Percentiles rank a stretch among this genome's conserved stretches.
Conservation (phyloP, 768 basidiomycete species). For the Rhizopogon vesiculosus region DNA sequence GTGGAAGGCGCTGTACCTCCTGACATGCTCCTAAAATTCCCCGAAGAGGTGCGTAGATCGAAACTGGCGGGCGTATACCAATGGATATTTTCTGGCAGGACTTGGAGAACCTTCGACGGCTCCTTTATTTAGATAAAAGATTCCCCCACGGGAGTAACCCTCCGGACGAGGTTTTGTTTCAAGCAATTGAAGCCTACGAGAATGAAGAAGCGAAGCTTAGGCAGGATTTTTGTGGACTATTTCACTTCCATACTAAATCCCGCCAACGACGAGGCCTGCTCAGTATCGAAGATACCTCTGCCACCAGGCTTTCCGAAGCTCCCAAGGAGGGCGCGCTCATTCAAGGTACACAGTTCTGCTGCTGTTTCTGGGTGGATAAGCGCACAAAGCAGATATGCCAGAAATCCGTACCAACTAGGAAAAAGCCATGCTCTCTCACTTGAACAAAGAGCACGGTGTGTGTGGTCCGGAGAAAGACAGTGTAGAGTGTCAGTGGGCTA, state of each 20-base stretch:
- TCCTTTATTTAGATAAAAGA: background rate
- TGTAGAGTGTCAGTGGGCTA: slow-evolving; percentile 9
- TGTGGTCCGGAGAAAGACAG: background rate
- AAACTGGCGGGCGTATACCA: too few species aligned
- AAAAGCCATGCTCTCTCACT: slow-evolving; percentile 12
- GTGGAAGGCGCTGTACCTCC: too few species aligned
- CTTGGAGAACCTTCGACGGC: too few species aligned
- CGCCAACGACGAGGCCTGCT: background rate
- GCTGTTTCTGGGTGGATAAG: slow-evolving; percentile 7
- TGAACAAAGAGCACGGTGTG: slow-evolving; percentile 9
- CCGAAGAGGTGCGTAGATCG: too few species aligned
- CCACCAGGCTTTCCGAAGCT: slow-evolving; percentile 7
- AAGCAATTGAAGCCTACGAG: background rate
- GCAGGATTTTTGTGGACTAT: too few species aligned
- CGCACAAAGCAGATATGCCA: background rate
- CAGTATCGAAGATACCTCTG: background rate
- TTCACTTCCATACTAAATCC: background rate
- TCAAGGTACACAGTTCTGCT: too few species aligned
- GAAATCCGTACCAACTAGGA: background rate
- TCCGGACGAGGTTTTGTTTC: background rate
- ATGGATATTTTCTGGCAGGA: background rate
- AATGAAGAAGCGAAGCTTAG: too few species aligned
- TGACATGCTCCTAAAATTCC: too few species aligned
- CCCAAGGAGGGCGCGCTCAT: background rate
- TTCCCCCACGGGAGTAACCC: background rate